A percentile compares a stretch with the other conserved stretches of the same genome.
Evolutionary conservation across 73 alveolate species (phyloP).

Genomic region (Paramecium octaurelia): DNA sequence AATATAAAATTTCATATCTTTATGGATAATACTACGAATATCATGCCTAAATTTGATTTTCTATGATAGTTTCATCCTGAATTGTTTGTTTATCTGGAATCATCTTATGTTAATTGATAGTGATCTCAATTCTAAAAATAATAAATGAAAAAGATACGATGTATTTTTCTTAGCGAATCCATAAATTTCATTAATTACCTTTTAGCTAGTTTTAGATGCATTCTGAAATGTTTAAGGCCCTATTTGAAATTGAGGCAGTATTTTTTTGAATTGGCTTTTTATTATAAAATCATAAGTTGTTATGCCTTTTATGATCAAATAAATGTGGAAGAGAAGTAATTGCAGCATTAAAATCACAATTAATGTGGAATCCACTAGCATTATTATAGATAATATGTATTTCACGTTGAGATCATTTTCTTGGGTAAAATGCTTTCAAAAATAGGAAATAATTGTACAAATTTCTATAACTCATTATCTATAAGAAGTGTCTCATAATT

Average conservation of each 20-base stretch:
- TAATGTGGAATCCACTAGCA: neutral
- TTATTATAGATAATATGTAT: neutral
- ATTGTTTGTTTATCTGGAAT: neutral
- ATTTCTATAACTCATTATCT: neutral
- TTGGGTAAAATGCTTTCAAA: neutral
- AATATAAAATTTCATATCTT: neutral
- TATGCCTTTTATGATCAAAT: neutral
- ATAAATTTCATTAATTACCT: neutral
- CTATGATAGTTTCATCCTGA: neutral
- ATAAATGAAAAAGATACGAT: neutral
- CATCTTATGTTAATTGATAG: neutral
- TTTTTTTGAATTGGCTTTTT: neutral
- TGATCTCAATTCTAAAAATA: neutral
- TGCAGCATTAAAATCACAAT: neutral
- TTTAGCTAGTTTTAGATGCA: neutral
- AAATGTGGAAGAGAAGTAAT: neutral
- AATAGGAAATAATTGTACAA: neutral
- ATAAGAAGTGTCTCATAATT: neutral
- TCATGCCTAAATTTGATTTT: neutral
- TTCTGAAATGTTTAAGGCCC: neutral
- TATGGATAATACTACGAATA: neutral
- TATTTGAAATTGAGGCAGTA: neutral
- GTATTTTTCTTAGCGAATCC: neutral
- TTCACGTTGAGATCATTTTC: neutral
- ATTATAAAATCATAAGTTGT: neutral